phyloP scores from a whole-genome alignment of 495 filamentous ascomycete genomes.

The Mycothermus thermophilus region DNA sequence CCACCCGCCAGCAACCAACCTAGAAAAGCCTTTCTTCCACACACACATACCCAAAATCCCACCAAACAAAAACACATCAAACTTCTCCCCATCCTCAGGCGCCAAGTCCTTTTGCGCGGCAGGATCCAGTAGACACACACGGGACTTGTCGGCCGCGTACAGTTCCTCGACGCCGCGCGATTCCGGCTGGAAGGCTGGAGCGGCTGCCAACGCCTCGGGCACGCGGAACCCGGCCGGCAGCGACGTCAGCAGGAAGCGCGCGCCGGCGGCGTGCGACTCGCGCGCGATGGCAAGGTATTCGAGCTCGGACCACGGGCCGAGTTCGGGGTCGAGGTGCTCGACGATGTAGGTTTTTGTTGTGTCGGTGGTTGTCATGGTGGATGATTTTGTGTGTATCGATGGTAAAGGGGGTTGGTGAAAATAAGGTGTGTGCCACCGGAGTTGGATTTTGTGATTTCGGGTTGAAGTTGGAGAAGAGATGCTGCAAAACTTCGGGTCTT shows the following conservation, averaged over 20 bases:
- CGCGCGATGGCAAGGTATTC: conserved; percentile 78
- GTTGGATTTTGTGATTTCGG: no score
- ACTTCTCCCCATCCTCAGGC: conserved; percentile 66
- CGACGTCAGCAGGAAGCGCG: conserved; percentile 72
- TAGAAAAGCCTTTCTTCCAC: no score
- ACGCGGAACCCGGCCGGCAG: conserved; percentile 54
- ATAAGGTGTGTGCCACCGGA: no score
- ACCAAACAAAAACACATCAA: conserved; percentile 89
- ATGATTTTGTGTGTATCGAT: no score
- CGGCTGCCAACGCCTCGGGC: conserved; percentile 44
- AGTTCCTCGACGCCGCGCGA: conserved; percentile 62
- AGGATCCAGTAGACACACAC: conserved; percentile 83
- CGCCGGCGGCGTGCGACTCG: conserved; percentile 56
- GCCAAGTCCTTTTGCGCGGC: conserved; percentile 62
- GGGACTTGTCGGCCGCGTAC: conserved; percentile 45
- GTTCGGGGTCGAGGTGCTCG: conserved; percentile 84
- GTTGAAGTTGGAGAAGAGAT: no score
- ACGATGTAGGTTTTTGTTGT: conserved; percentile 60
- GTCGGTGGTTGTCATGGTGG: no score
- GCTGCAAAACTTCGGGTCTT: no score
- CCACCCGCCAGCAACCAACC: no score
- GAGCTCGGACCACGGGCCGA: conserved; percentile 84
- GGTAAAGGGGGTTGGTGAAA: no score
- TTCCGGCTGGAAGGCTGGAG: conserved; percentile 51
- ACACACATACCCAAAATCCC: conserved; percentile 71